phyloP scores from a whole-genome alignment of 108 stramenopile genomes.

The Chaetoceros muelleri region DNA sequence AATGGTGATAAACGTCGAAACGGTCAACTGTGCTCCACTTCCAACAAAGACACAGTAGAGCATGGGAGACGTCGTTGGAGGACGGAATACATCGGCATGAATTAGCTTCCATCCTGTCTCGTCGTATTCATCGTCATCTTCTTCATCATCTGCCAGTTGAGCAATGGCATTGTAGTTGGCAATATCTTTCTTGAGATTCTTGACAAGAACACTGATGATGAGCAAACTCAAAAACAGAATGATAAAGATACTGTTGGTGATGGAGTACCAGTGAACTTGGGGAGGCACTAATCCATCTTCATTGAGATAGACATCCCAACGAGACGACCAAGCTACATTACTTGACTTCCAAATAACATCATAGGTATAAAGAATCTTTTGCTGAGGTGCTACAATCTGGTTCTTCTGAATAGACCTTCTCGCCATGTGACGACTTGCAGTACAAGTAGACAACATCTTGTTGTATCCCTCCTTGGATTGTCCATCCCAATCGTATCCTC shows the following conservation, averaged over 20 bases:
- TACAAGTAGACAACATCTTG: conserved; percentile 63
- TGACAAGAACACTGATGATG: conserved; percentile 90
- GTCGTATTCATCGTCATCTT: conserved; percentile 80
- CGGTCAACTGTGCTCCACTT: conserved; percentile 77
- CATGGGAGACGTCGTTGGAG: conserved; percentile 88
- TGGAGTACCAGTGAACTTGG: conserved; percentile 96
- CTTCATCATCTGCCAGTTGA: conserved; percentile 83
- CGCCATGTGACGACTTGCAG: conserved; percentile 24
- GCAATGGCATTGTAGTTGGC: conserved; percentile 90
- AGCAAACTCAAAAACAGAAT: conserved; percentile 90
- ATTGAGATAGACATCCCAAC: conserved; percentile 97
- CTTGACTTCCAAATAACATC: conserved; percentile 90
- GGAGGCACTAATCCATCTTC: conserved; percentile 87
- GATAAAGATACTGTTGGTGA: conserved; percentile 92
- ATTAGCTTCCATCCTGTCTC: conserved; percentile 98
- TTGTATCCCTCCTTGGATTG: conserved; percentile 33
- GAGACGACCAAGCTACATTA: conserved; percentile 87
- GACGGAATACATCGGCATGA: conserved; percentile 99
- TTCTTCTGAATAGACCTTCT: conserved; percentile 20
- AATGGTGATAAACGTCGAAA: conserved; percentile 64
- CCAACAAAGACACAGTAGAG: conserved; percentile 94
- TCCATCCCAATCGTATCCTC: conserved; percentile 73
- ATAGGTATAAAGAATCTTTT: conserved; percentile 93
- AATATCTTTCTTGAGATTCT: conserved; percentile 92
- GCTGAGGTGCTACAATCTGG: conserved; percentile 42